A percentile compares a stretch with the other conserved stretches of the same genome.
Evolutionary conservation across 352 stramenopile genomes (phyloP).

Genomic region (Plasmopara muralis): DNA sequence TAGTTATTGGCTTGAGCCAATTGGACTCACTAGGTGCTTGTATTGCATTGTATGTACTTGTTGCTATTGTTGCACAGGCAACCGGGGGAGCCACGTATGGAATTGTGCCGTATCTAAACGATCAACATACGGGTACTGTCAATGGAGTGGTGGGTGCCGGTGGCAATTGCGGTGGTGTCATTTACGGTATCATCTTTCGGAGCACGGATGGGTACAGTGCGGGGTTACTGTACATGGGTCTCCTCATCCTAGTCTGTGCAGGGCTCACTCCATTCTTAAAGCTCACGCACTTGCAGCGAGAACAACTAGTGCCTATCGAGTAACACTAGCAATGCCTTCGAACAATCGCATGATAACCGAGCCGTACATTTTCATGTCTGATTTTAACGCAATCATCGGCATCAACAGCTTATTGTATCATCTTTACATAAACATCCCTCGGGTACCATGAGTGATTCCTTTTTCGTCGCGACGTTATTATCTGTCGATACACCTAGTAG

Average conservation of each 20-base stretch:
- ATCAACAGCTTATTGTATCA: too few relatives aligned
- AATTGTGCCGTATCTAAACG: conserved; percentile 71
- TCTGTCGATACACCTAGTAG: too few relatives aligned
- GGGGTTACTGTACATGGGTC: conserved; percentile 46
- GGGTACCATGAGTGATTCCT: too few relatives aligned
- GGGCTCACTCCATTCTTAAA: conserved; percentile 37
- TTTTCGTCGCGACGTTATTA: too few relatives aligned
- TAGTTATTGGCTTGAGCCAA: conserved; percentile 87
- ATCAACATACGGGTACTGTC: conserved; percentile 55
- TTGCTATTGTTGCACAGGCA: conserved; percentile 88
- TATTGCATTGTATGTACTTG: conserved; percentile 86
- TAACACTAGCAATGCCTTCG: neutral
- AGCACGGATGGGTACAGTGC: conserved; percentile 27
- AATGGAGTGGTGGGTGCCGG: conserved; percentile 59
- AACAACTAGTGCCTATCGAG: conserved; percentile 7
- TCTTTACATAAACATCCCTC: too few relatives aligned
- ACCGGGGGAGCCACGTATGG: conserved; percentile 60
- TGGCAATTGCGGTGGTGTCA: conserved; percentile 61
- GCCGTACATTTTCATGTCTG: too few relatives aligned
- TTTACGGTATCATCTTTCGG: conserved; percentile 69
- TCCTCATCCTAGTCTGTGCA: conserved; percentile 48
- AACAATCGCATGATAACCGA: too few relatives aligned
- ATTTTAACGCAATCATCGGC: too few relatives aligned
- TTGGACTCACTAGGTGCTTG: conserved; percentile 59
- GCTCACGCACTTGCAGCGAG: conserved; percentile 34